Evolutionary conservation across 2,329 filamentous ascomycete species (phyloP).

Genomic region (Aspergillus sp.): DNA sequence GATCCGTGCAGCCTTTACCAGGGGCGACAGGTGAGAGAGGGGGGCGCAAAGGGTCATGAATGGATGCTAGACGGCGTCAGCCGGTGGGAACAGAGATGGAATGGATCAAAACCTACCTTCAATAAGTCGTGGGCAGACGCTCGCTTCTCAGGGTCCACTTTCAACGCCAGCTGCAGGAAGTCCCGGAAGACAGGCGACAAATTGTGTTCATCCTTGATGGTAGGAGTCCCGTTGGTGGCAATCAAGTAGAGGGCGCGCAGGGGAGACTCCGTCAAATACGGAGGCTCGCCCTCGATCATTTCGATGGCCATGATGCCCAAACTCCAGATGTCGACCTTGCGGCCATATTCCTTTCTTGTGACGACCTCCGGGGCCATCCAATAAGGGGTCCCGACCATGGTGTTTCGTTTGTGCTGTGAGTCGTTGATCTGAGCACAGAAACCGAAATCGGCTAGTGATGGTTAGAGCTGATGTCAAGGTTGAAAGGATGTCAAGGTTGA

Average conservation of each 20-base stretch:
- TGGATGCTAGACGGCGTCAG: constrained; percentile 57
- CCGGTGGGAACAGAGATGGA: constrained; percentile 13
- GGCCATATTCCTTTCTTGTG: constrained; percentile 93
- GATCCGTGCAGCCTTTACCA: constrained; percentile 81
- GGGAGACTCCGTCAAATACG: constrained; percentile 92
- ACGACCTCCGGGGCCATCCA: constrained; percentile 99
- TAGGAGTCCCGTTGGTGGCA: constrained; percentile 91
- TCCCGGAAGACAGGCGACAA: constrained; percentile 81
- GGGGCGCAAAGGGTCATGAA: constrained; percentile 78
- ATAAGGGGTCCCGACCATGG: constrained; percentile 98
- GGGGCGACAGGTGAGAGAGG: constrained; percentile 72
- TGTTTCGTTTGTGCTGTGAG: constrained; percentile 92
- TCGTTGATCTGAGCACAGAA: constrained; percentile 99
- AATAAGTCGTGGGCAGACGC: constrained; percentile 92
- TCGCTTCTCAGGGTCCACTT: constrained; percentile 95
- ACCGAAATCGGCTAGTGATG: constrained; percentile 78
- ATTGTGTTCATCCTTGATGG: constrained; percentile 88
- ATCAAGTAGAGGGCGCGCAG: constrained; percentile 92
- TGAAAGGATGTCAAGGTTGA: not conserved
- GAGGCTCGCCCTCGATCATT: constrained; percentile 98
- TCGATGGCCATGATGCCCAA: constrained; percentile 99
- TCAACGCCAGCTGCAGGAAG: constrained; percentile 88
- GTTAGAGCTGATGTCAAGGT: constrained; percentile 17
- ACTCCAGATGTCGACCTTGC: constrained; percentile 98
- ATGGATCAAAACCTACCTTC: constrained; percentile 61